Base-by-base conservation (phyloP, 768 basidiomycete species). In the Thelephora ganbajun region DNA sequence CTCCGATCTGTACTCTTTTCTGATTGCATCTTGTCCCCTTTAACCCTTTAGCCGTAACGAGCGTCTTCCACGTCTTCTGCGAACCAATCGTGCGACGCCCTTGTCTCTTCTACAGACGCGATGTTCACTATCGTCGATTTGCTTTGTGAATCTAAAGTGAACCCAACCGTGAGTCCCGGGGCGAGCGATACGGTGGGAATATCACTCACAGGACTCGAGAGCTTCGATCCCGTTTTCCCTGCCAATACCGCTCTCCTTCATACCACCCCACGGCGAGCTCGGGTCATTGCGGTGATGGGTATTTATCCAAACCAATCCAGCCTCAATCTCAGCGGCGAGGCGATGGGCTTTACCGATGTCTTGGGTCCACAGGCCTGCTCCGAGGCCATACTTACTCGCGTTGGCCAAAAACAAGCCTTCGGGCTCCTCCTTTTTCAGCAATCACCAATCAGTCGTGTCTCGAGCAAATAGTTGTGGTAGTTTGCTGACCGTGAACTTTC, bases 201-300 rank as follows among this genome's bases (percentile, higher is more conserved):
- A 36, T 3, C 23, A 70, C 83, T 50, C 51, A 86, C 86, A 90
- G 51, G 81, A 72, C 59, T 85, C 76, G 45, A 80, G 76, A 13
- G 87, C 85, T 58, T 90, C 88, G 3, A 83, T 49, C 1, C 89
- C 89, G 53, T 92, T 92, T 59, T 92, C 89, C 49, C 89, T 64
- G 5, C 89, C 88, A 46, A 88, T 81, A 1, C 88, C 88, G 55
- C 87, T 90, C 53, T 83, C 81, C 60, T 90, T 89, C 85, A 89
- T 85, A 5, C 87, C 87, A 16, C 87, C 87, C 88, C 89, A 92
- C 35, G 89, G 87, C 30, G 84, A 88, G 52, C 82, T 83, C 6
- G 89, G 89, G 57, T 91, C 87, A 55, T 92, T 91, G 42, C 88
- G 74, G 57, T 92, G 89, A 54, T 90, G 86, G 0, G 83, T 88